Evolutionary conservation across 192 early-diverging fungal species (phyloP), one percentile per base, ranked within the genome.

Genomic region (Umbelopsis sp.): DNA sequence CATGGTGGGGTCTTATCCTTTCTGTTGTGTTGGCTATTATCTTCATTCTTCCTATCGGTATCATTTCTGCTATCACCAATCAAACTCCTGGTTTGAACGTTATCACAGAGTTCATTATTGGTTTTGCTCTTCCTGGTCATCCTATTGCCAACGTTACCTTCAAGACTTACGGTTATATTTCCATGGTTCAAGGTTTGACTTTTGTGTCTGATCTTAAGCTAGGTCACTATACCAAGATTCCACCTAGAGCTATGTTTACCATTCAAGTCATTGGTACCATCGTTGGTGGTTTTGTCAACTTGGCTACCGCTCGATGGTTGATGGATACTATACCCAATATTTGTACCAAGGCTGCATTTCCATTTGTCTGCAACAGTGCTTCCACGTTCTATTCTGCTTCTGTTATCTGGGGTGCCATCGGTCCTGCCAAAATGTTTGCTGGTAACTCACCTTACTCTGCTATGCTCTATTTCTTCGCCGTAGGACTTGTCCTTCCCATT

Each of bases 131-230:
- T 21, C 92, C 93, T 8, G 95, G 94, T 25, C 80, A 95, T 65
- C 86, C 92, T 16, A 90, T 95, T 41, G 90, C 88, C 71, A 93
- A 94, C 59, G 89, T 94, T 43, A 88, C 91, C 3, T 97, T 95
- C 87, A 97, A 97, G 81, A 90, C 92, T 14, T 87, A 92, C 66
- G 92, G 91, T 51, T 90, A 89, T 76, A 95, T 91, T 68, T 85
- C 89, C 5, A 84, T 94, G 81, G 77, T 83, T n/a, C 95, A 98
- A 81, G 90, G 88, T 44, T 74, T 96, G 34, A 83, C 83, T 25
- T 88, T 96, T 31, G 73, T 90, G 7, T 29, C 66, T 32, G 92
- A 94, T 77, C 77, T 95, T n/a, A 95, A 95, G 73, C 79, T 94
- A 12, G 92, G 88, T 36, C 90, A 92, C 65, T 94, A 93, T 80